Evolutionary conservation across 2,329 filamentous ascomycete species (phyloP).

Genomic region (Botrytis sinoallii): DNA sequence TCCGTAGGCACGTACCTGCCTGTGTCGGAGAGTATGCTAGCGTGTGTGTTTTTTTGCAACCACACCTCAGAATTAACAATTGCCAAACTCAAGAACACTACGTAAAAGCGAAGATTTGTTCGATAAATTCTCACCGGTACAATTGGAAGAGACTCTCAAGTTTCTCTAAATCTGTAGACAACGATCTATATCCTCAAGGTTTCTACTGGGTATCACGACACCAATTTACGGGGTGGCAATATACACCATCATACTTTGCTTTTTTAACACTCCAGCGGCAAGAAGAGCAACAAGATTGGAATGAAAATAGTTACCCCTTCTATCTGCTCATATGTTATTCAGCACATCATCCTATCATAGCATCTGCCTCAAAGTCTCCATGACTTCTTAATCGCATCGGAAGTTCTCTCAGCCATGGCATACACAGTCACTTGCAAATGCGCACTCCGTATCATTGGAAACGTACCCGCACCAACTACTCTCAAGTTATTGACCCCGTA

Average conservation of each 20-base stretch:
- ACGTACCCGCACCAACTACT: slow-evolving; percentile 30
- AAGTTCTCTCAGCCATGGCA: slow-evolving; percentile 27
- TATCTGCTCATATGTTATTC: neutral
- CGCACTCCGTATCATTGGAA: slow-evolving; percentile 23
- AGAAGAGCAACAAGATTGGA: neutral
- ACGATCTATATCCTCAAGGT: neutral
- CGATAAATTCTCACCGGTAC: neutral
- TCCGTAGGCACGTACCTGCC: neutral
- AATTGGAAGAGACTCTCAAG: neutral
- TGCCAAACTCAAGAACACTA: neutral
- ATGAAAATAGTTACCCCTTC: too few species aligned
- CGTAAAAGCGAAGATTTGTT: neutral
- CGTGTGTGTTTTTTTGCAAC: neutral
- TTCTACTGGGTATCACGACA: neutral
- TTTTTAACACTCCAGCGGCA: neutral
- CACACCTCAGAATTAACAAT: neutral
- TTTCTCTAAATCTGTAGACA: neutral
- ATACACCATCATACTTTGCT: neutral
- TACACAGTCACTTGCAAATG: slow-evolving; percentile 27
- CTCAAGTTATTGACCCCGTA: slow-evolving; percentile 24
- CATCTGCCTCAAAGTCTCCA: neutral
- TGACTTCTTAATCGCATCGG: slow-evolving; percentile 20
- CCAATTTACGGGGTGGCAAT: neutral
- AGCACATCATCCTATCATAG: neutral
- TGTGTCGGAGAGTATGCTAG: neutral